These are phyloP conservation scores for Colletotrichum orbiculare DNA, from an alignment of 2,329 filamentous ascomycete species.

Conservation along the genomic window DNA sequence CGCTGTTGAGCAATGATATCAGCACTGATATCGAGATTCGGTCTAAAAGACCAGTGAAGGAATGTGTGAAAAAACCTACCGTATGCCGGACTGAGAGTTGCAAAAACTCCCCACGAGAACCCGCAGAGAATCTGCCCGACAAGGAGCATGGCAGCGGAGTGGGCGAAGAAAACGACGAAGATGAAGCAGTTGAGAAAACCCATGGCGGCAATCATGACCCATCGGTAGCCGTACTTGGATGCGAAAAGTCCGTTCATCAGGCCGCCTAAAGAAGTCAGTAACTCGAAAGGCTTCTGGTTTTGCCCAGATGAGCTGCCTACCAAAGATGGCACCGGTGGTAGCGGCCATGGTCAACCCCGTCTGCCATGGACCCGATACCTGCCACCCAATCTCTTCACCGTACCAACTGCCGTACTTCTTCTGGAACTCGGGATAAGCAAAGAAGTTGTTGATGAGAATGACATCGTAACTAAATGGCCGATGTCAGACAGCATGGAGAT, in stretches of 20 bases:
- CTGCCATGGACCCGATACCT: conserved; percentile 64
- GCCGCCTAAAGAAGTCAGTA: conserved; percentile 40
- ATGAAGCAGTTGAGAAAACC: conserved; percentile 52
- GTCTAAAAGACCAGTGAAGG: background rate
- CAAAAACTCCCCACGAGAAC: conserved; percentile 57
- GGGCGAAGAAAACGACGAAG: conserved; percentile 61
- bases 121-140: conserved; percentile 59
- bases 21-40: background rate
- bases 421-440: conserved; percentile 53
- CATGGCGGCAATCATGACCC: conserved; percentile 50
- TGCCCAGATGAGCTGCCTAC: background rate
- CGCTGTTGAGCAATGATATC: conserved; percentile 38
- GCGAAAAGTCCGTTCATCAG: conserved; percentile 55
- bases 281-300: background rate
- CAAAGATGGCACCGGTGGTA: conserved; percentile 49
- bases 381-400: conserved; percentile 49
- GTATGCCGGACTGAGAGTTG: conserved; percentile 55
- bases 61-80: conserved; percentile 35
- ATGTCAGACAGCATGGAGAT: background rate
- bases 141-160: conserved; percentile 53
- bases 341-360: conserved; percentile 59
- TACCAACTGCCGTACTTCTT: conserved; percentile 53
- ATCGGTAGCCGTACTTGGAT: conserved; percentile 54
- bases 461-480: conserved; percentile 12
- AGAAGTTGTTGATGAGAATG: conserved; percentile 54